phyloP scores from a whole-genome alignment of 1,284 basidiomycete species.

The Thecaphora frezii region DNA sequence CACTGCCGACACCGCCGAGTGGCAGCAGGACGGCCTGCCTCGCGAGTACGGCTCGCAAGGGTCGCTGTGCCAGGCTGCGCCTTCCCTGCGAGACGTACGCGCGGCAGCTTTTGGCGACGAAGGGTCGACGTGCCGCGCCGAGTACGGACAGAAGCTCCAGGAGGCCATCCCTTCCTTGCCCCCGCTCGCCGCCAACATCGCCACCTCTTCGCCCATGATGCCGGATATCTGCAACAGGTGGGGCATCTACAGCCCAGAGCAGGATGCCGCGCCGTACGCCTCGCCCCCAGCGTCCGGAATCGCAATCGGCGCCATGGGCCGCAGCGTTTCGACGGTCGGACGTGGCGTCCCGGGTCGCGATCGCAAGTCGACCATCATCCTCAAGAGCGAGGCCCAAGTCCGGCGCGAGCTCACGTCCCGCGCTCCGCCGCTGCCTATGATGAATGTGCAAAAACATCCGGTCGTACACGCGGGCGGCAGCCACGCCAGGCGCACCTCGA shows the following conservation, averaged over 20 bases:
- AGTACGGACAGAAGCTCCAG: not conserved
- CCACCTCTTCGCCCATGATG: constrained; percentile 32
- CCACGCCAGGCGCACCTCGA: constrained; percentile 24
- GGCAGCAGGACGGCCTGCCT: constrained; percentile 5
- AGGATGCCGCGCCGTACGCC: not conserved
- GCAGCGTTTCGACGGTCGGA: constrained; percentile 31
- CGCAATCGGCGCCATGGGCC: constrained; percentile 10
- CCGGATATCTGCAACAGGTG: constrained; percentile 17
- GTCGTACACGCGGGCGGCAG: no score
- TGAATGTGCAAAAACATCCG: no score
- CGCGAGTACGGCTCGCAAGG: constrained; percentile 12
- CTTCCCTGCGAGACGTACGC: constrained; percentile 30
- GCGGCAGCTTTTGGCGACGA: not conserved
- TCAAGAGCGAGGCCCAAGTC: constrained; percentile 17
- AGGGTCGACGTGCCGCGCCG: not conserved
- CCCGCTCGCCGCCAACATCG: constrained; percentile 24
- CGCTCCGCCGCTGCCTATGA: not conserved
- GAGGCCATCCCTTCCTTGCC: constrained; percentile 14
- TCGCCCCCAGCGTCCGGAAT: no score
- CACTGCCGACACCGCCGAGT: constrained; percentile 28
- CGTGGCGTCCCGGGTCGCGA: constrained; percentile 35
- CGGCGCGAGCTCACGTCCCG: constrained; percentile 2
- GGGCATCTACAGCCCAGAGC: not conserved
- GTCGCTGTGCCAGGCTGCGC: constrained; percentile 16
- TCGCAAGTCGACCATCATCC: constrained; percentile 24